Conservation (phyloP, 306 rosid species). For the Dalbergia cochinchinensis region DNA sequence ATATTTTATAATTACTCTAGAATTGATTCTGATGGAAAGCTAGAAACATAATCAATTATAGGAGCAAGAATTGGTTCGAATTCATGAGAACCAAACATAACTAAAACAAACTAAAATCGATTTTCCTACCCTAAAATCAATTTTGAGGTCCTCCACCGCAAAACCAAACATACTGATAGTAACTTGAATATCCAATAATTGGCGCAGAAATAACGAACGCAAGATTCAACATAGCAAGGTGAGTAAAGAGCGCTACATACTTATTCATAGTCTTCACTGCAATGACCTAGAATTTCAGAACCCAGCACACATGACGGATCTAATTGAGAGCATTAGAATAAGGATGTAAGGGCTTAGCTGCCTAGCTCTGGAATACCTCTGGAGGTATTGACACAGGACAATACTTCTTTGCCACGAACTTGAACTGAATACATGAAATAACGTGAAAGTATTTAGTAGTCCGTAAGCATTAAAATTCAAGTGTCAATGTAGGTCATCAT, state of each 20-base stretch:
- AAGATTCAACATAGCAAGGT: slow-evolving; percentile 18
- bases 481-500: slow-evolving; percentile 10
- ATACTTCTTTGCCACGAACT: slow-evolving; percentile 71
- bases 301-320: slow-evolving; percentile 16
- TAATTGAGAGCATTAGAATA: slow-evolving; percentile 26
- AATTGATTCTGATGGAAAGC: too few species aligned
- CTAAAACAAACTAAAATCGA: too few species aligned
- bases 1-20: too few species aligned
- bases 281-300: slow-evolving; percentile 28
- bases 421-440: slow-evolving; percentile 54
- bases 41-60: too few species aligned
- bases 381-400: slow-evolving; percentile 61
- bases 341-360: slow-evolving; percentile 33
- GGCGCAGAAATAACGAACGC: slow-evolving; percentile 28
- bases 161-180: background rate
- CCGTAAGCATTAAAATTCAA: background rate
- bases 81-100: too few species aligned
- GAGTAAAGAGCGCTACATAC: background rate
- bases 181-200: slow-evolving; percentile 17
- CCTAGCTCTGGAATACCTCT: slow-evolving; percentile 56
- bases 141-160: too few species aligned
- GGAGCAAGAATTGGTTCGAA: too few species aligned
- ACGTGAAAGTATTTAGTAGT: slow-evolving; percentile 7
- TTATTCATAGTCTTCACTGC: background rate
- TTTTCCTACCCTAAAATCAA: too few species aligned